Evolutionary conservation across 1,139 yeast genomes (phyloP).

Genomic region (Hyphopichia buzzinii): DNA sequence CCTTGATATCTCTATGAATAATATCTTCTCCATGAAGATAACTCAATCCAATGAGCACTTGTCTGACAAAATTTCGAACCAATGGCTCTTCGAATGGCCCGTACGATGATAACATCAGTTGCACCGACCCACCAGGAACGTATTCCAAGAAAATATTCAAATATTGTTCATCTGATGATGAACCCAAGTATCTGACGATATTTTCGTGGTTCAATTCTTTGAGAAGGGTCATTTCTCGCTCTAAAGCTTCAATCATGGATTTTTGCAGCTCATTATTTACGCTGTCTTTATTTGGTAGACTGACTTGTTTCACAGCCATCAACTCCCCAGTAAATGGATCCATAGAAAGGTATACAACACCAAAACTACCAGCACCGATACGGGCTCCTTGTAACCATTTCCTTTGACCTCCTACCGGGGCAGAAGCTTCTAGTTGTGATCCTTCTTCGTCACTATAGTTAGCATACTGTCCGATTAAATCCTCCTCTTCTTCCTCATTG

Average conservation of each 20-base stretch:
- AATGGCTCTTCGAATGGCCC: constrained; percentile 93
- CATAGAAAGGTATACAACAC: constrained; percentile 89
- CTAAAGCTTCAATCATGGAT: constrained; percentile 76
- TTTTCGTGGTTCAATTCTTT: constrained; percentile 86
- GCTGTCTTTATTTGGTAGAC: constrained; percentile 49
- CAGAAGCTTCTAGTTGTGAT: constrained; percentile 8
- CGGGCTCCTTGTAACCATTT: constrained; percentile 91
- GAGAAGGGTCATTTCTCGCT: constrained; percentile 77
- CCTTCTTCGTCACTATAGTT: constrained; percentile 10
- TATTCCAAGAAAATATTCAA: constrained; percentile 88
- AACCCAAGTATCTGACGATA: constrained; percentile 87
- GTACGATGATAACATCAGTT: constrained; percentile 76
- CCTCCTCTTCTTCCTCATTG: constrained; percentile 42
- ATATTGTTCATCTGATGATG: constrained; percentile 66
- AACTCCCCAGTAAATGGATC: constrained; percentile 90
- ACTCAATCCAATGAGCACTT: constrained; percentile 76
- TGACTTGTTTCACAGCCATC: constrained; percentile 96
- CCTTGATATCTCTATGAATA: constrained; percentile 89
- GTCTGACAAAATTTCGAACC: constrained; percentile 78
- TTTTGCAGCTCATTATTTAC: constrained; percentile 42
- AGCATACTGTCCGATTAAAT: constrained; percentile 17
- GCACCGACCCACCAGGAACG: constrained; percentile 96
- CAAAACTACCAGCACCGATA: constrained; percentile 94
- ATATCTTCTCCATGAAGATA: constrained; percentile 81
- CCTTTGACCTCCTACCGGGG: constrained; percentile 50